A percentile compares a stretch with the other conserved stretches of the same genome.
Conservation (phyloP, 345 rosid species). For the Gossypium anomalum region DNA sequence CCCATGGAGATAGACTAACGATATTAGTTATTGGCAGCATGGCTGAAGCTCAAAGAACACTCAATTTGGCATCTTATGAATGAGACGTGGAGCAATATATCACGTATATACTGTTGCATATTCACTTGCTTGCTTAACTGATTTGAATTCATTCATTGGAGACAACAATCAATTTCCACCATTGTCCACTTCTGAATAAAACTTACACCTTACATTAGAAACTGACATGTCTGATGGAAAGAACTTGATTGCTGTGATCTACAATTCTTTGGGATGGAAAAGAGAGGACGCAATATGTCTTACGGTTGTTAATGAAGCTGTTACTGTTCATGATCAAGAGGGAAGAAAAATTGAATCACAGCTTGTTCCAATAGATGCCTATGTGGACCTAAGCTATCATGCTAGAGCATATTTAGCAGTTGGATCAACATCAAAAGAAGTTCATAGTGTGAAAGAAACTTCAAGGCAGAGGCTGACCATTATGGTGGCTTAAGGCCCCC, state of each 20-base stretch:
- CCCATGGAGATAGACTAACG: too few species aligned
- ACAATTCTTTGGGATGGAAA: slow-evolving; percentile 96
- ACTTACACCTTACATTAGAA: slow-evolving; percentile 88
- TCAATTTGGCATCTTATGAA: too few species aligned
- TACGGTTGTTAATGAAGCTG: slow-evolving; percentile 67
- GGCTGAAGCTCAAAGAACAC: slow-evolving; percentile 45
- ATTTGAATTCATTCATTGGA: slow-evolving; percentile 31
- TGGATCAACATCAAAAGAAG: too few species aligned
- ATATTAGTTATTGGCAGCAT: slow-evolving; percentile 41
- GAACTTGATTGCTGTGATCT: slow-evolving; percentile 67
- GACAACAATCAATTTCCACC: slow-evolving; percentile 46
- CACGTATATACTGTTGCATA: slow-evolving; percentile 46
- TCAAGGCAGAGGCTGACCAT: too few species aligned
- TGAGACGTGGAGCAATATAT: too few species aligned
- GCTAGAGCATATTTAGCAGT: slow-evolving; percentile 63
- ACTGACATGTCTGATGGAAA: slow-evolving; percentile 48
- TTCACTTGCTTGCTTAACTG: slow-evolving; percentile 68
- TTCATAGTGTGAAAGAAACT: too few species aligned
- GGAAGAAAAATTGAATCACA: slow-evolving; percentile 82
- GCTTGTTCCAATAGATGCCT: slow-evolving; percentile 66
- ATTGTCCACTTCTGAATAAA: slow-evolving; percentile 95
- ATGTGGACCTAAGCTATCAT: slow-evolving; percentile 52
- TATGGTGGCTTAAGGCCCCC: too few species aligned
- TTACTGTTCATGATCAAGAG: slow-evolving; percentile 68
- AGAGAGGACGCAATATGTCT: slow-evolving; percentile 74